Conservation (phyloP, 805 yeast genomes). For the Starmerella vitae region DNA sequence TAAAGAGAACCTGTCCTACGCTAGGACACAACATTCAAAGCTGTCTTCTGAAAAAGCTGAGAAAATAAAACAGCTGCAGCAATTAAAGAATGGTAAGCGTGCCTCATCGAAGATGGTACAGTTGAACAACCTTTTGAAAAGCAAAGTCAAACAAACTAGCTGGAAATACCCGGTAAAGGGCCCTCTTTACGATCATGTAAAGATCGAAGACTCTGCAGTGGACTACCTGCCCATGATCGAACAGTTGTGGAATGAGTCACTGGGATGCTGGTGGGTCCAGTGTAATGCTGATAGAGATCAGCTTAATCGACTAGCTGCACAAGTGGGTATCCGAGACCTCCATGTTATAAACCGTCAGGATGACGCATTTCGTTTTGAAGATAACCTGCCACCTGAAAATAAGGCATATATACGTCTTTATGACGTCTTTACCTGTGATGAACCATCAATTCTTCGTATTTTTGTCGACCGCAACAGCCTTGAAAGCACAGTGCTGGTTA, state of each 20-base stretch:
- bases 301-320: constrained; percentile 18
- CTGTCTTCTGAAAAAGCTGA: no score
- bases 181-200: constrained; percentile 56
- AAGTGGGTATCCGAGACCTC: constrained; percentile 22
- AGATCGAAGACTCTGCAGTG: constrained; percentile 49
- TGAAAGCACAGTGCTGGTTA: constrained; percentile 8
- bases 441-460: constrained; percentile 7
- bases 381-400: constrained; percentile 32
- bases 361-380: constrained; percentile 44
- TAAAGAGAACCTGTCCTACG: no score
- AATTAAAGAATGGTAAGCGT: no score
- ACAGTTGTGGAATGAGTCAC: constrained; percentile 34
- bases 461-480: constrained; percentile 24
- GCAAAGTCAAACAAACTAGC: no score
- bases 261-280: constrained; percentile 56
- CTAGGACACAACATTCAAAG: no score
- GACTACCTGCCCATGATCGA: constrained; percentile 38
- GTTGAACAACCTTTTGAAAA: no score
- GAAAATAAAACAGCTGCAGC: no score
- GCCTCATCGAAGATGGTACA: no score
- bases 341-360: constrained; percentile 39
- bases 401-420: constrained; percentile 36
- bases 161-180: no score
- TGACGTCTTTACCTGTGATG: constrained; percentile 47
- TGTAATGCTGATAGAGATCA: constrained; percentile 43